Conservation (phyloP, 2,329 filamentous ascomycete genomes). For the Ploettnerulaceae sp. region DNA sequence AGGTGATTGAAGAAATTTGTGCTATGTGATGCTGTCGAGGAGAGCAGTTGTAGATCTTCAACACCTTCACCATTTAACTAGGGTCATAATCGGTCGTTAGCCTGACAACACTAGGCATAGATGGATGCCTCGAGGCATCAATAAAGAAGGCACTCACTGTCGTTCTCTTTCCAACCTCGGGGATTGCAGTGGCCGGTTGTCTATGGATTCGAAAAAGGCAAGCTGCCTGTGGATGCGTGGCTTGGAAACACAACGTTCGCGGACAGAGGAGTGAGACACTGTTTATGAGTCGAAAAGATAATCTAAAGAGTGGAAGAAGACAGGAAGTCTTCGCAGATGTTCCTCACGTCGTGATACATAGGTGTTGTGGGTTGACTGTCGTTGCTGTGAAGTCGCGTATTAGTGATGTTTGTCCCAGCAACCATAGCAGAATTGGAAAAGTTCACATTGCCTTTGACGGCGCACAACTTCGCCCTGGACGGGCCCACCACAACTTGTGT, state of each 20-base stretch:
- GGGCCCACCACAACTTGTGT: conserved; percentile 26
- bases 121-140: conserved; percentile 12
- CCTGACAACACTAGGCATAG: conserved; percentile 11
- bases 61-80: conserved; percentile 4
- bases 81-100: conserved; percentile 4
- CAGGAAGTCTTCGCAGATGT: conserved; percentile 17
- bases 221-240: background rate
- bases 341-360: conserved; percentile 18
- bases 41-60: conserved; percentile 11
- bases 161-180: background rate
- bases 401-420: conserved; percentile 28
- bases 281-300: conserved; percentile 1
- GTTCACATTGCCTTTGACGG: conserved; percentile 23
- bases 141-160: background rate
- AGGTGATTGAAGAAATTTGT: conserved; percentile 10
- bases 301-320: conserved; percentile 26
- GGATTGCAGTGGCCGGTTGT: background rate
- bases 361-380: conserved; percentile 12
- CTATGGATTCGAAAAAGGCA: background rate
- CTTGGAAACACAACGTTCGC: background rate
- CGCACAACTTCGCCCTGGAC: conserved; percentile 25
- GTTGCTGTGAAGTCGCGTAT: conserved; percentile 23
- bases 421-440: conserved; percentile 11
- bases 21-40: conserved; percentile 4
- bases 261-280: background rate